Evolutionary conservation across 202 grass and related monocot species (phyloP), one percentile per base, ranked within the genome.

Genomic region (Sporobolus alterniflorus): DNA sequence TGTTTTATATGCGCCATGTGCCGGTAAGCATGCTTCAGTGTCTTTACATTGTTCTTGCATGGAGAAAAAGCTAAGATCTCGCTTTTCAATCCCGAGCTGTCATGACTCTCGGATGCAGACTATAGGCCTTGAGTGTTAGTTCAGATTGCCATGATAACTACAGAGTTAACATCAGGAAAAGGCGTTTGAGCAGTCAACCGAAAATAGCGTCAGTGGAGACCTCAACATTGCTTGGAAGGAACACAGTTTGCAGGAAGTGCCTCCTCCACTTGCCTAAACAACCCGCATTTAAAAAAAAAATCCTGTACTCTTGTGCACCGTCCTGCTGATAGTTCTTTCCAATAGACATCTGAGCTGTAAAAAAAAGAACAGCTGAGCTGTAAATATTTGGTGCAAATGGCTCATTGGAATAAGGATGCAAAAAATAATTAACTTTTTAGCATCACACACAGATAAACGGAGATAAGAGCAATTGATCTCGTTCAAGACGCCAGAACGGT

Each of bases 71-170:
- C 26, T 39, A 67, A 49, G 36, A 50, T 83, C 59, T 20, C 78
- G 74, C 80, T 88, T 88, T 84, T 36, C 40, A 61, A 32, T 56
- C 31, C 25, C 73, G 47, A 83, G 48, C 80, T 79, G 42, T 47
- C 57, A 74, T 73, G 55, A 68, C 46, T 73, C 69, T n/a, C 31
- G 71, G 71, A 66, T 71, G 25, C 47, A 82, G n/a, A n/a, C n/a
- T n/a, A n/a, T n/a, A n/a, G 61, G 73, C 73, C 74, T 83, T 29
- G 67, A 83, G 57, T 46, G n/a, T 18, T 62, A 3, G 78, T 84
- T 50, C 69, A 80, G 24, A 50, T 72, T 64, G 73, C 32, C 54
- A 77, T 55, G 20, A 75, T 55, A 80, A 31, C 82, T 62, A 7
- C n/a, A n/a, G 63, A 64, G 68, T 69, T 77, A 73, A 70, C 42